A percentile compares a stretch with the other conserved stretches of the same genome.
Evolutionary conservation across 208 protist species (phyloP).

Genomic region (Acanthamoeba lenticulata): DNA sequence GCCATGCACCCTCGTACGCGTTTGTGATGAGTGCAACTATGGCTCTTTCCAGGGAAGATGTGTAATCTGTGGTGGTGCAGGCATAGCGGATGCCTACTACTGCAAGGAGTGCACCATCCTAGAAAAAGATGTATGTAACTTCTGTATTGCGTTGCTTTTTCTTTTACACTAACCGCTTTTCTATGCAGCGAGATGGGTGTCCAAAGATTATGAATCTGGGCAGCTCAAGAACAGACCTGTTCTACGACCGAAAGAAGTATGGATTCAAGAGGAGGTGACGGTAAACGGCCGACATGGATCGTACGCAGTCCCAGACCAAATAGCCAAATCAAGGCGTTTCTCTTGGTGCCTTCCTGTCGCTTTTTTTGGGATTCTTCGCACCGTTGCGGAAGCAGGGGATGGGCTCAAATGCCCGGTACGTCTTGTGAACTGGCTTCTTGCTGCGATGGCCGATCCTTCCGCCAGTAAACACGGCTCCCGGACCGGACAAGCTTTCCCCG

Average conservation of each 20-base stretch:
- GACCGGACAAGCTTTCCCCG: too few relatives aligned
- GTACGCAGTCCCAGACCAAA: too few relatives aligned
- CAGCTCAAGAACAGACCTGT: conserved; percentile 91
- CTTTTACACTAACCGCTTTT: background rate
- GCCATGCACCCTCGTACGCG: conserved; percentile 90
- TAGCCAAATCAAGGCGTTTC: too few relatives aligned
- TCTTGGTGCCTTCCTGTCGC: too few relatives aligned
- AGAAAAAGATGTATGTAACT: conserved; percentile 89
- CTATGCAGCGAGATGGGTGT: conserved; percentile 87
- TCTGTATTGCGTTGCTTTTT: conserved; percentile 29
- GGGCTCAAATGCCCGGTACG: too few relatives aligned
- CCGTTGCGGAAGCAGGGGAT: too few relatives aligned
- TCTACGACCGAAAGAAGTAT: conserved; percentile 94
- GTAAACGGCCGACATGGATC: too few relatives aligned
- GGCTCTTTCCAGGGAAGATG: conserved; percentile 90
- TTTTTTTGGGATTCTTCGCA: too few relatives aligned
- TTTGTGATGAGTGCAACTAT: conserved; percentile 96
- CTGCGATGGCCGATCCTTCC: too few relatives aligned
- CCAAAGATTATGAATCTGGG: conserved; percentile 95
- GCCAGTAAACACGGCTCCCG: too few relatives aligned
- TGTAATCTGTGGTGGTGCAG: conserved; percentile 88
- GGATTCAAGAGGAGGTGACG: conserved; percentile 53
- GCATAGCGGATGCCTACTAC: conserved; percentile 94
- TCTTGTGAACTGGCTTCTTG: too few relatives aligned
- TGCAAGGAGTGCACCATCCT: conserved; percentile 93